Percentiles rank a stretch among this genome's conserved stretches.
Conservation (phyloP, 352 stramenopile genomes). For the Nannochloropsis limnetica region DNA sequence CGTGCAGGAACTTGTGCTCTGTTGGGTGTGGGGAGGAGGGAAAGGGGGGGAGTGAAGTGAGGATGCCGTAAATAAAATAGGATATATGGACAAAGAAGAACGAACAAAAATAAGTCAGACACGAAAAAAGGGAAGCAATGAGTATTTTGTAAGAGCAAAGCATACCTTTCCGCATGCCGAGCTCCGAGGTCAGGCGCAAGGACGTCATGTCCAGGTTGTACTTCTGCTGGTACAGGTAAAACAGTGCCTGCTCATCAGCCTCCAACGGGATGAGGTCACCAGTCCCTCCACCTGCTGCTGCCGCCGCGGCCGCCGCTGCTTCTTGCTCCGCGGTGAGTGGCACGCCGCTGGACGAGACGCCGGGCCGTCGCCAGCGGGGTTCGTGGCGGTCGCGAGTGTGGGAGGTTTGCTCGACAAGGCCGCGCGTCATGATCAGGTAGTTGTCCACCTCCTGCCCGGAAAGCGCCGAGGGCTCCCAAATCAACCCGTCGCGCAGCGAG, state of each 20-base stretch:
- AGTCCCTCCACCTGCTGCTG: not conserved
- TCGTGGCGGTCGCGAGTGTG: constrained; percentile 7
- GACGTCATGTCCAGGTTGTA: not conserved
- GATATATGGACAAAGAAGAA: not conserved
- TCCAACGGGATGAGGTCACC: not conserved
- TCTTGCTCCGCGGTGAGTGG: not conserved
- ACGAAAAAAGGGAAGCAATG: not conserved
- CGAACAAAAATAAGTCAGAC: not conserved
- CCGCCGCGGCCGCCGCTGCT: not conserved
- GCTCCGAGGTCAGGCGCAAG: not conserved
- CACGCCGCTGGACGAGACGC: not conserved
- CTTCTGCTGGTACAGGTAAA: constrained; percentile 21
- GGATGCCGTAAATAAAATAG: too few species aligned
- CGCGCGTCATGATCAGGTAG: constrained; percentile 8
- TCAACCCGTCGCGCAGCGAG: constrained; percentile 7
- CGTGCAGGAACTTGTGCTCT: constrained; percentile 24
- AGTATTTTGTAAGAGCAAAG: not conserved
- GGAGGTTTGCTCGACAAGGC: not conserved
- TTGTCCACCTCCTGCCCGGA: not conserved
- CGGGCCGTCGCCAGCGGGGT: constrained; percentile 19
- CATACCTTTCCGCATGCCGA: constrained; percentile 8
- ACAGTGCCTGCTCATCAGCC: constrained; percentile 17
- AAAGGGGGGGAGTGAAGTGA: not conserved
- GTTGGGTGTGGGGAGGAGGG: not conserved
- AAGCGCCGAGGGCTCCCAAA: constrained; percentile 6